These are phyloP conservation scores for Odontarrhena argentea DNA, from an alignment of 345 rosid genomes.

Conservation along the genomic window DNA sequence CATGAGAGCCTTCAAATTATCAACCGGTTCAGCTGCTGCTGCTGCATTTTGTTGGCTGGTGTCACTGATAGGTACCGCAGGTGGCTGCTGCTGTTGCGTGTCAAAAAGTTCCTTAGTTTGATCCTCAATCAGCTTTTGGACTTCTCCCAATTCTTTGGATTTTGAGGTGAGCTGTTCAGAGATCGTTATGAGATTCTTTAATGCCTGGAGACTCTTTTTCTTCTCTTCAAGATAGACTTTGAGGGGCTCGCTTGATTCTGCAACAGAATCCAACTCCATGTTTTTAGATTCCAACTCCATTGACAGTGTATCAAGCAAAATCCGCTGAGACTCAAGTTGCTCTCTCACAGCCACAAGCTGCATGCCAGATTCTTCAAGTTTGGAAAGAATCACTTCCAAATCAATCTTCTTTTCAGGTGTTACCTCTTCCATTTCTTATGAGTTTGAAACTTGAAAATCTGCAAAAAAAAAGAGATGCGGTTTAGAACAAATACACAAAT, in stretches of 20 bases:
- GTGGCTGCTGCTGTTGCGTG: background rate
- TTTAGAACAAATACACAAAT: too few relatives aligned
- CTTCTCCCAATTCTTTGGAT: conserved; percentile 2
- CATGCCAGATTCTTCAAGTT: conserved; percentile 1
- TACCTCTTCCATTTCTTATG: conserved; percentile 7
- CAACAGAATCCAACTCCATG: conserved; percentile 21
- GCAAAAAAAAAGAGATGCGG: too few relatives aligned
- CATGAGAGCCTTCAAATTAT: conserved; percentile 7
- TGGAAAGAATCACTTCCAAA: background rate
- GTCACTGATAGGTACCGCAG: conserved; percentile 17
- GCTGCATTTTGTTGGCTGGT: conserved; percentile 23
- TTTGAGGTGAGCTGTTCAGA: conserved; percentile 14
- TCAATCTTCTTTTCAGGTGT: background rate
- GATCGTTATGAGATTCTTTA: conserved; percentile 5
- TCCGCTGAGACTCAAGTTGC: conserved; percentile 14
- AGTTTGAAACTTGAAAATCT: too few relatives aligned
- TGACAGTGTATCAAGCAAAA: background rate
- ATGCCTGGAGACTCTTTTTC: conserved; percentile 12
- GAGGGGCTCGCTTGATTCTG: conserved; percentile 3
- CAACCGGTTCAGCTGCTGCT: conserved; percentile 15
- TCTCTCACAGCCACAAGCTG: conserved; percentile 8
- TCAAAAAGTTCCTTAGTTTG: background rate
- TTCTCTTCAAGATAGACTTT: background rate
- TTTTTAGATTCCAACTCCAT: conserved; percentile 1
- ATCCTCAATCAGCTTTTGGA: background rate